These are phyloP conservation scores for Globisporangium parvum DNA, from an alignment of 352 stramenopile genomes.

Conservation along the genomic window DNA sequence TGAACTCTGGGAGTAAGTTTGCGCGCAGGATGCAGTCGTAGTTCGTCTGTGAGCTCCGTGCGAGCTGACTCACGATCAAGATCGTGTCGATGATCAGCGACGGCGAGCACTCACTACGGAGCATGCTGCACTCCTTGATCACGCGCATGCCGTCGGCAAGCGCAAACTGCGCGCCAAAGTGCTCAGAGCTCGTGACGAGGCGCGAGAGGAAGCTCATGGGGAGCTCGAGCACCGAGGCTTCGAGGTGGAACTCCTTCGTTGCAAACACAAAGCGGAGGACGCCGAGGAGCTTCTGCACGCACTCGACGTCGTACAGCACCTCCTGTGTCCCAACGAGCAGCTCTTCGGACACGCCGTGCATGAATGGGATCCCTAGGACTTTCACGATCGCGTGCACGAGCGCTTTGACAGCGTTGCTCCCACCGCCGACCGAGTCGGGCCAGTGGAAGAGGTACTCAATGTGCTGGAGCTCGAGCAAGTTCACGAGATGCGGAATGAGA, in stretches of 20 bases:
- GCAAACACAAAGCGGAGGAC: conserved; percentile 64
- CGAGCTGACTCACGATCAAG: conserved; percentile 85
- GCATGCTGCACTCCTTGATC: conserved; percentile 68
- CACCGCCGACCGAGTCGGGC: conserved; percentile 74
- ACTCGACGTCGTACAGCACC: conserved; percentile 62
- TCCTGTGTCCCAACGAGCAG: conserved; percentile 62
- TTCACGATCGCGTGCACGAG: conserved; percentile 83
- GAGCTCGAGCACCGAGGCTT: conserved; percentile 54
- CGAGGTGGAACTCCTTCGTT: conserved; percentile 42
- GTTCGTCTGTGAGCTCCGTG: conserved; percentile 62
- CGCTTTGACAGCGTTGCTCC: conserved; percentile 72
- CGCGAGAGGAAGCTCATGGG: conserved; percentile 80
- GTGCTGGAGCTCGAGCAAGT: conserved; percentile 48
- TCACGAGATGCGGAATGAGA: conserved; percentile 51
- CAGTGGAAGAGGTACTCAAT: conserved; percentile 64
- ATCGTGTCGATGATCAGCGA: conserved; percentile 78
- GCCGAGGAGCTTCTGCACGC: conserved; percentile 54
- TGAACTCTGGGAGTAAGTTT: conserved; percentile 48
- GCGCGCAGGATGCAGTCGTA: conserved; percentile 60
- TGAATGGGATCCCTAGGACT: conserved; percentile 75
- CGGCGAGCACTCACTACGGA: conserved; percentile 31
- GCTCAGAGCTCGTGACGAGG: conserved; percentile 76
- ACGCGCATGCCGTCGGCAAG: conserved; percentile 53
- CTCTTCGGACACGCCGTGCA: conserved; percentile 57
- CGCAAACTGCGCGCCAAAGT: conserved; percentile 80